Base-by-base conservation (phyloP, 2,329 filamentous ascomycete genomes). In the Phialophora macrospora region DNA sequence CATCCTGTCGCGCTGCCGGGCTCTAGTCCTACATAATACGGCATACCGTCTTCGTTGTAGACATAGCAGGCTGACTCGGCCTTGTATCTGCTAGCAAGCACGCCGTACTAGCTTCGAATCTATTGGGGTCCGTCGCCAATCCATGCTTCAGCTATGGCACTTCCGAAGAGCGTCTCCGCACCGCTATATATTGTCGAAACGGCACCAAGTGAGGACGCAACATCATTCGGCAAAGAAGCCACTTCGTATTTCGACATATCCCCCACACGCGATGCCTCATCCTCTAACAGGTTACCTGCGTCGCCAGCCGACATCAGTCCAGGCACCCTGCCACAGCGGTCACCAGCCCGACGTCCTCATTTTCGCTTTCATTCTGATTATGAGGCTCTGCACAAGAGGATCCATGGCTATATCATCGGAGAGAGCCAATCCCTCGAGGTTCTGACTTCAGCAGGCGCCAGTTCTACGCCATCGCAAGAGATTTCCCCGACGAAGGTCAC, bases 191-290 rank as follows among this genome's bases (percentile, higher is more conserved):
- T 38, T 24, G 28, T n/a, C 48, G 12, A 22, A 11, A 41, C n/a
- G 28, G 12, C 20, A 22, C 41, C 44, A 46, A 41, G 48, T 28
- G 32, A 54, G 30, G 30, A 44, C 17, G 4, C 38, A 52, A 49
- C 46, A 64, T 28, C 12, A 56, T 64, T 54, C 46, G 54, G 12
- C 14, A 61, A 64, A 60, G 63, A 64, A 8, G 38, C 26, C 17
- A 51, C 62, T n/a, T 67, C 58, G n/a, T 69, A 69, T 24, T 69
- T 69, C 26, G 67, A 69, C 41, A 56, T 62, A 28, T 51, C 60
- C 3, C 54, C 58, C 20, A 41, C 22, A 22, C 56, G n/a, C 5
- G 14, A 52, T 60, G 57, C 22, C 34, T 62, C 49, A 12, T 30
- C 55, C 11, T 48, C 59, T 12, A 55, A 38, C 32, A 9, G 24